phyloP scores from a whole-genome alignment of 495 filamentous ascomycete genomes.

The Podospora appendiculata region DNA sequence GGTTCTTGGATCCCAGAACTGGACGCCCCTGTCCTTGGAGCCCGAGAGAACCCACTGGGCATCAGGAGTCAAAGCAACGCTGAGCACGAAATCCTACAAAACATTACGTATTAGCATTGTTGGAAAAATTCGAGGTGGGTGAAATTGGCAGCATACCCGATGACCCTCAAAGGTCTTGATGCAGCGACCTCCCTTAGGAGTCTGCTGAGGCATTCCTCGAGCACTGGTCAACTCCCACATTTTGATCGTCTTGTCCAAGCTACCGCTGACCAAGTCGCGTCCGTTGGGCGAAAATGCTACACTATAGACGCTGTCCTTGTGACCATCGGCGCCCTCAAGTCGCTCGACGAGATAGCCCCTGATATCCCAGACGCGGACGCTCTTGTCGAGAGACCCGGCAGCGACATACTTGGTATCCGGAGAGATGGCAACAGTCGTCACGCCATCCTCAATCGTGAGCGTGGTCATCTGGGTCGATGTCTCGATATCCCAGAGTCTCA shows the following conservation, averaged over 20 bases:
- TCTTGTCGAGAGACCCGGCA: conserved; percentile 84
- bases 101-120: conserved; percentile 3
- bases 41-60: conserved; percentile 86
- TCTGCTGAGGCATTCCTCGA: conserved; percentile 47
- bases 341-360: conserved; percentile 76
- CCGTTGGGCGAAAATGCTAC: conserved; percentile 87
- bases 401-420: conserved; percentile 81
- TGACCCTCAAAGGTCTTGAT: conserved; percentile 87
- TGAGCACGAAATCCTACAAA: conserved; percentile 78
- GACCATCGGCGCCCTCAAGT: conserved; percentile 77
- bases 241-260: conserved; percentile 91
- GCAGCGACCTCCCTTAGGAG: conserved; percentile 69
- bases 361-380: conserved; percentile 83
- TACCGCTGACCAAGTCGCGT: conserved; percentile 79
- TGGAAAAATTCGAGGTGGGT: not conserved
- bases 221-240: conserved; percentile 81
- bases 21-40: conserved; percentile 83
- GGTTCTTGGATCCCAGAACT: conserved; percentile 87
- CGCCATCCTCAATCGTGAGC: conserved; percentile 81
- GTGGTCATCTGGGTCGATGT: conserved; percentile 64
- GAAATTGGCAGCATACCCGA: conserved; percentile 50
- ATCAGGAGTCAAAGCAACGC: conserved; percentile 81
- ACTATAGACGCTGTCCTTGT: conserved; percentile 89
- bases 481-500: conserved; percentile 83
- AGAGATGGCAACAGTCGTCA: conserved; percentile 88